Base-by-base conservation (phyloP, 1,284 basidiomycete genomes). In the Fomitopsis palustris region DNA sequence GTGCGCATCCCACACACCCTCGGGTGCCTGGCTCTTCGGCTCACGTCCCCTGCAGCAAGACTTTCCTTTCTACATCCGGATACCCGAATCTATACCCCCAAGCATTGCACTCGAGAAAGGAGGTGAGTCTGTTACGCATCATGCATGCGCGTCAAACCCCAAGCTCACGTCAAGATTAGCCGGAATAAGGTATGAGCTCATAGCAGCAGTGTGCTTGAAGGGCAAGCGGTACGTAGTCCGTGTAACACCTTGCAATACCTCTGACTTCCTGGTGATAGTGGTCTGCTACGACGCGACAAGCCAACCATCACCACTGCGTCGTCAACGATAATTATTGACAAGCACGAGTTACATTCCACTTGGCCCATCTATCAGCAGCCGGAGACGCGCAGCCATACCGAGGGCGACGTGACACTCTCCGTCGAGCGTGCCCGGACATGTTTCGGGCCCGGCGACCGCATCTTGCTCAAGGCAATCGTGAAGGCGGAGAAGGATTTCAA, bases 331-430 rank as follows among this genome's bases (percentile, higher is more conserved):
- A 83, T 87, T 61, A 90, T 96, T 66, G 89, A 92, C 77, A 95
- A 95, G 73, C 92, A 95, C 69, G 93, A 95, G 62, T 75, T 95
- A 8, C 92, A 95, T 65, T 90, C 92, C 2, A 88, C 90, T 2
- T 96, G 93, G 93, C 93, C 93, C 0, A 80, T 93, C 45, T 95
- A 95, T 71, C 84, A 86, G 55, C 86, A 90, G 66, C 84, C 84
- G 6, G 92, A 95, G 68, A 82, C 81, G 37, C 86, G 89, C n/a
- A 79, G 83, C n/a, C 74, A 84, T 9, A 70, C 78, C 1, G 79
- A 85, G 59, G 86, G 91, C 7, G 87, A 86, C 23, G 81, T 93
- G 19, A 85, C 81, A 17, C 81, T 95, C 61, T 83, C 81, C 41
- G 87, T 94, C n/a, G 85, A 90, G 23, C 85, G 93, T 31, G 78